A percentile compares a stretch with the other conserved stretches of the same genome.
These are phyloP conservation scores for Hypoxylon trugodes DNA, from an alignment of 495 filamentous ascomycete species.

Conservation along the genomic window DNA sequence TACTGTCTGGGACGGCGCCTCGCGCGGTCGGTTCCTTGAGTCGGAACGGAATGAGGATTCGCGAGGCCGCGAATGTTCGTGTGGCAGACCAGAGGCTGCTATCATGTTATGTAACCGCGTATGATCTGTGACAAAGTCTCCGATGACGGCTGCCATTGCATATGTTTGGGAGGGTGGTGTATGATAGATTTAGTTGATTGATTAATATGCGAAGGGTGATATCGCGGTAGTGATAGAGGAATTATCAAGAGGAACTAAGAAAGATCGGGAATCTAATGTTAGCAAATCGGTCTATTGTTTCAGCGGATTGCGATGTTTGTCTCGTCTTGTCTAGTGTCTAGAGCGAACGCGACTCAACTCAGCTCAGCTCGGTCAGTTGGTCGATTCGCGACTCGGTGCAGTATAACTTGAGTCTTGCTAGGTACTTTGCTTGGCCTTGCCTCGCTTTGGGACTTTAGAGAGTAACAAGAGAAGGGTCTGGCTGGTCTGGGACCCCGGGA, in stretches of 20 bases:
- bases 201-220: slow-evolving; percentile 15
- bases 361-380: slow-evolving; percentile 7
- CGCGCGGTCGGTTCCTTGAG: slow-evolving; percentile 48
- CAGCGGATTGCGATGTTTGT: neutral
- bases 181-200: slow-evolving; percentile 1
- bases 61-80: slow-evolving; percentile 49
- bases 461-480: slow-evolving; percentile 9
- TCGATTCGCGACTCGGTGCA: slow-evolving; percentile 11
- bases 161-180: slow-evolving; percentile 29
- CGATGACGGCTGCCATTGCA: slow-evolving; percentile 59
- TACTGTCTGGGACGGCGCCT: slow-evolving; percentile 42
- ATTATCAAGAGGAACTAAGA: slow-evolving; percentile 15
- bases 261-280: slow-evolving; percentile 13
- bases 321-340: neutral
- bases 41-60: slow-evolving; percentile 53
- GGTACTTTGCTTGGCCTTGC: slow-evolving; percentile 18
- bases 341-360: slow-evolving; percentile 4
- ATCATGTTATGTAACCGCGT: slow-evolving; percentile 59
- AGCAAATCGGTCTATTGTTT: slow-evolving; percentile 11
- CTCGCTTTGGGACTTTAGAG: slow-evolving; percentile 2
- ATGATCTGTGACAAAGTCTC: slow-evolving; percentile 56
- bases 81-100: slow-evolving; percentile 43
- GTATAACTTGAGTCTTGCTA: slow-evolving; percentile 10
- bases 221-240: slow-evolving; percentile 1
- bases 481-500: slow-evolving; percentile 18